Evolutionary conservation across 2,329 filamentous ascomycete species (phyloP).

Genomic region (Onygenales sp.): DNA sequence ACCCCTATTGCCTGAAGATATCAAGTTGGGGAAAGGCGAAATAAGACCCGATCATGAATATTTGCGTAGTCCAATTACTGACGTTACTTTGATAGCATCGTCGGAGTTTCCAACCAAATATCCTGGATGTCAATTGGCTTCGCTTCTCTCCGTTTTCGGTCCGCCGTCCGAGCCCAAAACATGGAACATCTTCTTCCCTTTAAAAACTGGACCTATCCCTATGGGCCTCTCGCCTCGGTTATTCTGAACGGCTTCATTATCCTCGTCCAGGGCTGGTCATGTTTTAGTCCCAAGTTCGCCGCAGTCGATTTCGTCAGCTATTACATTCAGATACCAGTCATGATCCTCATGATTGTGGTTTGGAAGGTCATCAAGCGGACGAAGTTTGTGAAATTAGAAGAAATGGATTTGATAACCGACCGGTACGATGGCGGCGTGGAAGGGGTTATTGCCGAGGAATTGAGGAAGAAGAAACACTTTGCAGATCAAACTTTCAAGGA

Average conservation of each 20-base stretch:
- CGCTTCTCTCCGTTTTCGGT: slow-evolving; percentile 56
- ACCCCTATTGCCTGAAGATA: no score
- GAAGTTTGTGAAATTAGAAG: slow-evolving; percentile 33
- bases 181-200: slow-evolving; percentile 54
- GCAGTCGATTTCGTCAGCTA: slow-evolving; percentile 53
- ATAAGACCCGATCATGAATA: no score
- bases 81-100: slow-evolving; percentile 35
- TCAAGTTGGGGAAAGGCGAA: no score
- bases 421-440: slow-evolving; percentile 23
- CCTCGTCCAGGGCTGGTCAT: slow-evolving; percentile 51
- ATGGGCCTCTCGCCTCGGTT: slow-evolving; percentile 49
- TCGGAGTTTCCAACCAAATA: slow-evolving; percentile 59
- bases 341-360: slow-evolving; percentile 44
- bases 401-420: slow-evolving; percentile 46
- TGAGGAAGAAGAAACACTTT: slow-evolving; percentile 13
- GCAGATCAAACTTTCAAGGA: slow-evolving; percentile 12
- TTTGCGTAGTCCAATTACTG: neutral
- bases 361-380: slow-evolving; percentile 48
- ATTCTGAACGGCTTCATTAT: slow-evolving; percentile 51
- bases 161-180: slow-evolving; percentile 47
- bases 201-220: slow-evolving; percentile 59
- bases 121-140: slow-evolving; percentile 56
- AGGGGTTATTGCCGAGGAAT: slow-evolving; percentile 19
- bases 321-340: slow-evolving; percentile 54
- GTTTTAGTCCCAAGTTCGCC: slow-evolving; percentile 51